phyloP scores from a whole-genome alignment of 1,139 yeast genomes.

The Yamadazyma mexicana region DNA sequence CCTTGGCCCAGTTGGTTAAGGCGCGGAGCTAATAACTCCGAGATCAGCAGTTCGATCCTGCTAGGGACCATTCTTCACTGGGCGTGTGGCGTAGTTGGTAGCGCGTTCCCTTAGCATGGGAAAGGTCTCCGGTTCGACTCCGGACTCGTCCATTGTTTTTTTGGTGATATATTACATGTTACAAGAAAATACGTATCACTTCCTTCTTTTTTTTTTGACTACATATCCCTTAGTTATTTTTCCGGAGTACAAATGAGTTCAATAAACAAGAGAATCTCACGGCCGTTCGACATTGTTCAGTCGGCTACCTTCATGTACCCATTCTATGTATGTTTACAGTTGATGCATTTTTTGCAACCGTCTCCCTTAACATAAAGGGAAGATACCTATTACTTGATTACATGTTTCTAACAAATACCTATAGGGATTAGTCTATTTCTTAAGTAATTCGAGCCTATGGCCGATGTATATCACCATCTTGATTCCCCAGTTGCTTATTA shows the following conservation, averaged over 20 bases:
- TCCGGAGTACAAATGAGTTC: background rate
- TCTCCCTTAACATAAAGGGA: too few relatives aligned
- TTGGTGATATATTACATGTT: background rate
- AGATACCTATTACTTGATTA: background rate
- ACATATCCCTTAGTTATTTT: background rate
- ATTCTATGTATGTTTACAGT: constrained; percentile 12
- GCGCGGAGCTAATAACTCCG: constrained; percentile 86
- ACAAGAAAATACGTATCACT: background rate
- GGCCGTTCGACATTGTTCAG: constrained; percentile 6
- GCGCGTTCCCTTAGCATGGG: constrained; percentile 92
- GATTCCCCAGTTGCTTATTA: constrained; percentile 51
- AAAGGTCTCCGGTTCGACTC: constrained; percentile 90
- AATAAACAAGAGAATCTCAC: constrained; percentile 1
- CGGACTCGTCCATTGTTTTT: constrained; percentile 72
- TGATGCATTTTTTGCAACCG: background rate
- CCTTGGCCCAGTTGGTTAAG: constrained; percentile 91
- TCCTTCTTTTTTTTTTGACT: background rate
- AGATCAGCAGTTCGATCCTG: constrained; percentile 87
- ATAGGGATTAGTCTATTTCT: constrained; percentile 48
- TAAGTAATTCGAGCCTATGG: constrained; percentile 50
- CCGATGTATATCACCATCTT: constrained; percentile 47
- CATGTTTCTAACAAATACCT: constrained; percentile 3
- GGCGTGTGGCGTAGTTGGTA: constrained; percentile 95
- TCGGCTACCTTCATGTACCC: constrained; percentile 15
- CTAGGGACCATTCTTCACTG: constrained; percentile 48